Base-by-base conservation (phyloP, 208 protist species). In the Sergeia podlipaevii region DNA sequence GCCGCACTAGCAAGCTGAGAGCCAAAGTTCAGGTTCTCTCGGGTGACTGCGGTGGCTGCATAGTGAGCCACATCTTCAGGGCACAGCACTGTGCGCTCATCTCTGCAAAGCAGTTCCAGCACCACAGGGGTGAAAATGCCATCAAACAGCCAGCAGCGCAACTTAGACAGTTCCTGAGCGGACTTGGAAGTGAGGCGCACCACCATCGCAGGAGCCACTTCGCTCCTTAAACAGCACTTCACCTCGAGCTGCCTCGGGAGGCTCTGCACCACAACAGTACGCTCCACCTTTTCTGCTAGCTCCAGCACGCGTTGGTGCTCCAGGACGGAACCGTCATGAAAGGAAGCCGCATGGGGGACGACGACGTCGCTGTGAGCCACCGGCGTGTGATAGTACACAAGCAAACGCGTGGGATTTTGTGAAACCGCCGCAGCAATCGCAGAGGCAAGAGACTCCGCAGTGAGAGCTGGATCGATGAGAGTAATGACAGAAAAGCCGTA, bases 101-200 rank as follows among this genome's bases (percentile, higher is more conserved):
- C 68, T 32, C 66, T 49, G 29, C 34, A 58, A 0, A 81, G 56
- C 20, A 77, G 43, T 50, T 81, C 68, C 29, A 56, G 60, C 1
- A 81, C 20, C n/a, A 66, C 45, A 1, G 74, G 68, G 4, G 74
- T 70, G 32, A 81, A 47, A 17, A 76, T 37, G n/a, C 60, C 64
- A 38, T 76, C 58, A 41, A 49, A 81, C 8, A 81, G 44, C 68
- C 63, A 81, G 60, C 74, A 76, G 2, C 68, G 74, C 26, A 27
- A 4, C 5, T 49, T 53, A 4, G 18, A 28, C 23, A 74, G 24
- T 34, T 61, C 73, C 5, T 38, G 13, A 4, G 39, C 28, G 8
- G 74, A 68, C 21, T 30, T 30, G n/a, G 32, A n/a, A n/a, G 74
- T 74, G 11, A 74, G n/a, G 6, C 29, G 27, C 7, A 70, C 52